Base-by-base conservation (phyloP, 768 basidiomycete species). In the Mycena capillaripes region DNA sequence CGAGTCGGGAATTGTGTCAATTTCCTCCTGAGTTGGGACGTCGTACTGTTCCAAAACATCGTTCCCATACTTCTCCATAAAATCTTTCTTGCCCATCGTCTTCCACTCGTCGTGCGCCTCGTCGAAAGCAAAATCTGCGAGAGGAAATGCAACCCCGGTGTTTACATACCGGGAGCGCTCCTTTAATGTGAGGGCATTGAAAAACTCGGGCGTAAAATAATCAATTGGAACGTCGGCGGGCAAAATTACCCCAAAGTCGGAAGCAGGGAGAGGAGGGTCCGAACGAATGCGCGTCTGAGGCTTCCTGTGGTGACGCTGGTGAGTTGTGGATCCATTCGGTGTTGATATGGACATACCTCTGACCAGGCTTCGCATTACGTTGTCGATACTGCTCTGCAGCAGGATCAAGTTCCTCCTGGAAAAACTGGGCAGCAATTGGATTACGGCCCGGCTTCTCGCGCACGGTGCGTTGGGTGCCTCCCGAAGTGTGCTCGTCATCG, bases 61-160 rank as follows among this genome's bases (percentile, higher is more conserved):
- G 3, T 66, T 40, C 3, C 71, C 71, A 52, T 72, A 72, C 44
- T 10, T 38, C 19, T 21, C 27, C 66, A 63, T 66, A 14, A 72
- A 72, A 10, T 53, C 53, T n/a, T 46, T 40, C 60, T 57, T 56
- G 59, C 64, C 71, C 71, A 72, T 55, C 3, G 11, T 62, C 58
- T 50, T 62, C 71, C 71, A 72, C 12, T 42, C 53, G 0, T 23
- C 48, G 17, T 72, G 57, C 25, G 30, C 53, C 30, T 42, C 30
- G 32, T 56, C 53, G n/a, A 62, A 57, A 44, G 53, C 57, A 42
- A 56, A 46, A 1, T 40, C 53, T 7, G 5, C 66, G 3, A 66
- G 71, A 19, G 69, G 69, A 14, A 70, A 70, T n/a, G 69, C 69
- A n/a, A 70, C 69, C n/a, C 69, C 61, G 19, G 61, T 64, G 23